Evolutionary conservation across 176 grass and related monocot genomes (phyloP).

Genomic region (Carex myosuroides): DNA sequence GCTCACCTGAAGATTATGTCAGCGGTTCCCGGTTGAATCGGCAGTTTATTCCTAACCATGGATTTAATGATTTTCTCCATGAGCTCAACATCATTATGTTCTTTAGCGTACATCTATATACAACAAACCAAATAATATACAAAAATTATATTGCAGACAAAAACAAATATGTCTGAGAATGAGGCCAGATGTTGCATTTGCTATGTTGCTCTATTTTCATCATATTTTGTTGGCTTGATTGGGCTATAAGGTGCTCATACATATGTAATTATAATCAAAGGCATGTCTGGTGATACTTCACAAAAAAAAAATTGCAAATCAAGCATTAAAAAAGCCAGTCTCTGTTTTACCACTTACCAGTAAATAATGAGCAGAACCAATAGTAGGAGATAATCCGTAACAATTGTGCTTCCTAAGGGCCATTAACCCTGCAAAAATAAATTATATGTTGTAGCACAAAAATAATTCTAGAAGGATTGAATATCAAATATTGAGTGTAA

Average conservation of each 20-base stretch:
- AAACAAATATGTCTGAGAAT: neutral
- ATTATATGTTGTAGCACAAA: neutral
- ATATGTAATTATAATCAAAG: neutral
- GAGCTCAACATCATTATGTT: constrained; percentile 55
- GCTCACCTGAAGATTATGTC: constrained; percentile 73
- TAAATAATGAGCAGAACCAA: constrained; percentile 97
- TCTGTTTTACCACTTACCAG: constrained; percentile 41
- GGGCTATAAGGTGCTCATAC: neutral
- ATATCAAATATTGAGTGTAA: neutral
- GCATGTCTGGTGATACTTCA: neutral
- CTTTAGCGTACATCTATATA: constrained; percentile 79
- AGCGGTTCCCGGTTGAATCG: constrained; percentile 75
- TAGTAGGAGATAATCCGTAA: constrained; percentile 83
- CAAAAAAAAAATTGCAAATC: neutral
- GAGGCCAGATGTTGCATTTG: neutral
- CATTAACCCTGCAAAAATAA: constrained; percentile 57
- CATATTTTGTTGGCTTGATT: constrained; percentile 5
- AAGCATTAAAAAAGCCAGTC: constrained; percentile 18
- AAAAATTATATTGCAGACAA: constrained; percentile 2
- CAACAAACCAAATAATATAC: constrained; percentile 30
- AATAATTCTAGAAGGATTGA: neutral
- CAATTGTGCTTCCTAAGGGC: constrained; percentile 89
- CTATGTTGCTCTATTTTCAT: neutral
- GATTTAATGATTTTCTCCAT: constrained; percentile 57
- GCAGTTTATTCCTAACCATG: constrained; percentile 52